phyloP scores from a whole-genome alignment of 2,329 filamentous ascomycete species.

The Myriosclerotinia duriaeana region DNA sequence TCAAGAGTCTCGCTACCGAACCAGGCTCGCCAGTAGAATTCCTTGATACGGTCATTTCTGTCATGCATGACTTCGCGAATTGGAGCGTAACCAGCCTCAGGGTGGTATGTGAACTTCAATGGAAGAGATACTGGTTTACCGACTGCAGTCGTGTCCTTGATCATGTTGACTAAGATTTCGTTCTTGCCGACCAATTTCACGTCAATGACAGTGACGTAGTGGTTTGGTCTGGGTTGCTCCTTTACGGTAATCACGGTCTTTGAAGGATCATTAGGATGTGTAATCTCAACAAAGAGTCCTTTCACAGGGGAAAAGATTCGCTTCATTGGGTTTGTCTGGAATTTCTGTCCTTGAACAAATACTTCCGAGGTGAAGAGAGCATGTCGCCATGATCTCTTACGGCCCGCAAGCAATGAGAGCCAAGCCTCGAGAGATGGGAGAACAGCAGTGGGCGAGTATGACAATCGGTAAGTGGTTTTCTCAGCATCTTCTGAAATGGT shows the following conservation, averaged over 20 bases:
- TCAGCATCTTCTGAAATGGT: conserved; percentile 75
- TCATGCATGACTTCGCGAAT: conserved; percentile 95
- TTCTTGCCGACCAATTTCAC: conserved; percentile 72
- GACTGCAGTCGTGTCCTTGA: conserved; percentile 87
- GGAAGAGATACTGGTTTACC: conserved; percentile 79
- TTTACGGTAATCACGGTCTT: conserved; percentile 85
- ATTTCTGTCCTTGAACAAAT: conserved; percentile 91
- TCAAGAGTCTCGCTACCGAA: conserved; percentile 84
- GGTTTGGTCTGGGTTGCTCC: conserved; percentile 82
- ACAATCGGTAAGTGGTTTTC: conserved; percentile 83
- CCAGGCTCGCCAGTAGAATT: conserved; percentile 98
- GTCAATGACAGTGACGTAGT: conserved; percentile 85
- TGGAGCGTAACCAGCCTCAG: conserved; percentile 94
- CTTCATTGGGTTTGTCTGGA: conserved; percentile 94
- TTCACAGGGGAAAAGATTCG: conserved; percentile 84
- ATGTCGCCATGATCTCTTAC: conserved; percentile 86
- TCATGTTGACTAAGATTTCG: conserved; percentile 84
- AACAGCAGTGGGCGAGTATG: conserved; percentile 68
- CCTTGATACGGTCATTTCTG: conserved; percentile 97
- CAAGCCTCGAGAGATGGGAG: conserved; percentile 81
- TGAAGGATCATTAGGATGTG: conserved; percentile 73
- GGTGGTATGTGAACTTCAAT: conserved; percentile 88
- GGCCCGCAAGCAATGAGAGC: conserved; percentile 84
- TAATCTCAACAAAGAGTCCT: conserved; percentile 87
- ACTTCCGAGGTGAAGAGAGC: conserved; percentile 92